These are phyloP conservation scores for Aspergillus udagawae DNA, from an alignment of 2,329 filamentous ascomycete genomes.

Conservation along the genomic window DNA sequence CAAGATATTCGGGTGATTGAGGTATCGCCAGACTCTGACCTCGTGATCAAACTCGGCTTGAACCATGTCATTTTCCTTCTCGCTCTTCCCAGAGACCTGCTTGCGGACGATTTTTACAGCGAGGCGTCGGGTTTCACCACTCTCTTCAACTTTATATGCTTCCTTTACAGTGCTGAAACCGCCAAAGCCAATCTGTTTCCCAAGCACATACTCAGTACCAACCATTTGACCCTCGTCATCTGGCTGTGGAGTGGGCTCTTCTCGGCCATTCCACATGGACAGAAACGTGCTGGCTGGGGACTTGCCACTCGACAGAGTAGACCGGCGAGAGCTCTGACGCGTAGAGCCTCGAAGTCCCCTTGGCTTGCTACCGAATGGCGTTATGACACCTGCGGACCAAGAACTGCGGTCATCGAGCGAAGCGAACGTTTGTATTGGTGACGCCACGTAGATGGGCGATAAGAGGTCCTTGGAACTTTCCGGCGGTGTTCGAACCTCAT, in stretches of 20 bases:
- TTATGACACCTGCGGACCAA: slow-evolving; percentile 33
- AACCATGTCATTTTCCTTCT: slow-evolving; percentile 60
- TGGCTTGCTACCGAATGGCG: slow-evolving; percentile 34
- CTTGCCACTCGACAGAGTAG: slow-evolving; percentile 49
- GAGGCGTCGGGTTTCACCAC: slow-evolving; percentile 48
- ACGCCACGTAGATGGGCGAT: slow-evolving; percentile 37
- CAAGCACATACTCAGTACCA: slow-evolving; percentile 63
- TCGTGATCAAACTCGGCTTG: slow-evolving; percentile 67
- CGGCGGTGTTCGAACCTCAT: slow-evolving; percentile 41
- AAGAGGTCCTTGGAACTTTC: slow-evolving; percentile 31
- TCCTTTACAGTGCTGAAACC: slow-evolving; percentile 66
- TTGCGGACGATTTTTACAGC: slow-evolving; percentile 68
- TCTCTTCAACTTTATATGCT: slow-evolving; percentile 58
- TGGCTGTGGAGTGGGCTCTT: slow-evolving; percentile 46
- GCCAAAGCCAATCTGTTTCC: slow-evolving; percentile 61
- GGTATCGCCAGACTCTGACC: slow-evolving; percentile 63
- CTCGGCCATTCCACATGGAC: slow-evolving; percentile 48
- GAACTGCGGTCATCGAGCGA: slow-evolving; percentile 40
- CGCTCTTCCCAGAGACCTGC: slow-evolving; percentile 50
- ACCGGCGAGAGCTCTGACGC: slow-evolving; percentile 43
- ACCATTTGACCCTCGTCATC: slow-evolving; percentile 67
- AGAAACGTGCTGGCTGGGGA: slow-evolving; percentile 58
- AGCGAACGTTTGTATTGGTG: slow-evolving; percentile 33
- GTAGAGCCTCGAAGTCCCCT: slow-evolving; percentile 32
- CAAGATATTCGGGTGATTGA: slow-evolving; percentile 60